Percentiles rank a stretch among this genome's conserved stretches.
Evolutionary conservation across 2,329 filamentous ascomycete genomes (phyloP).

Genomic region (Fusarium lyarnte): DNA sequence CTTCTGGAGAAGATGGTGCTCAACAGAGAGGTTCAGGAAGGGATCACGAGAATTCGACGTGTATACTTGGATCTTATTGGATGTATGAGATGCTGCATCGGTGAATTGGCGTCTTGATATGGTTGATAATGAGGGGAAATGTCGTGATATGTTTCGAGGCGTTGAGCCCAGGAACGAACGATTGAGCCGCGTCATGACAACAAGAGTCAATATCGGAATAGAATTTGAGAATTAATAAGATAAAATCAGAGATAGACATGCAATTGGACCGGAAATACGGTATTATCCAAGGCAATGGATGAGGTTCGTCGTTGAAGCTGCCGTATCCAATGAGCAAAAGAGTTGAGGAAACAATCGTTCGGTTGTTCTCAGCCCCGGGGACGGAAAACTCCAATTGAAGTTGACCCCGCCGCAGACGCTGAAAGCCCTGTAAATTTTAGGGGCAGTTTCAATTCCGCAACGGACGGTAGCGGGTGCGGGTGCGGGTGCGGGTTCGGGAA

Average conservation of each 20-base stretch:
- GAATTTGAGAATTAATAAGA: not conserved
- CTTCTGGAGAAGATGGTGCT: constrained; percentile 86
- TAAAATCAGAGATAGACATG: not conserved
- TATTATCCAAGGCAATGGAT: not conserved
- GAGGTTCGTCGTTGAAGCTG: constrained; percentile 29
- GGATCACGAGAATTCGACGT: constrained; percentile 76
- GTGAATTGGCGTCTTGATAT: constrained; percentile 47
- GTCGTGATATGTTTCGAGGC: constrained; percentile 5
- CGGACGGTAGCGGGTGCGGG: constrained; percentile 18
- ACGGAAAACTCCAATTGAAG: constrained; percentile 23
- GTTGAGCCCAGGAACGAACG: constrained; percentile 13
- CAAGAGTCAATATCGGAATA: not conserved
- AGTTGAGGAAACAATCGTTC: constrained; percentile 2
- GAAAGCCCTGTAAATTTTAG: not conserved
- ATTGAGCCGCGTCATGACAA: constrained; percentile 19
- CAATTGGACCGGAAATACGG: not conserved
- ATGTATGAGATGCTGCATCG: constrained; percentile 53
- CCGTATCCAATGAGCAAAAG: constrained; percentile 27
- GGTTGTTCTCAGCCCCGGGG: constrained; percentile 33
- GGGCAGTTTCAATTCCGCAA: constrained; percentile 12
- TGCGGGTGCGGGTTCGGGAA: constrained; percentile 4
- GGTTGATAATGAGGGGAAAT: constrained; percentile 9
- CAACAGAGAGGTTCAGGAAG: constrained; percentile 91
- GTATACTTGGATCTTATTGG: constrained; percentile 72
- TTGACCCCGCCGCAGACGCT: not conserved